phyloP scores from a whole-genome alignment of 2,329 filamentous ascomycete species.

The Neofusicoccum sp. region DNA sequence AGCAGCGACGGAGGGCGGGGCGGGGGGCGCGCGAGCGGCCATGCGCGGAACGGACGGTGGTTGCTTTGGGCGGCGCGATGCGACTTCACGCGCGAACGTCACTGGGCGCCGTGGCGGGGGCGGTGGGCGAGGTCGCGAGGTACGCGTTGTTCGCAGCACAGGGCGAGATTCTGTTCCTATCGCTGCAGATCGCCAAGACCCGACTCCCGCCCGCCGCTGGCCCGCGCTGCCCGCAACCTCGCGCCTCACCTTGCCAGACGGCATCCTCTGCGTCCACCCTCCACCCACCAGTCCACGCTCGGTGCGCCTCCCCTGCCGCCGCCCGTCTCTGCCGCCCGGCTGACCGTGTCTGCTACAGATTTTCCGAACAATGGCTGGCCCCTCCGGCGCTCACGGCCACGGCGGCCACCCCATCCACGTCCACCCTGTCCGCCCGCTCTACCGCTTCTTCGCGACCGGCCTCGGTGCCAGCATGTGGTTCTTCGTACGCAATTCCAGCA shows the following conservation, averaged over 20 bases:
- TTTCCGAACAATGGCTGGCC: slow-evolving; percentile 15
- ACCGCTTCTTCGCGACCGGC: slow-evolving; percentile 81
- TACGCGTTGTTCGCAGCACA: neutral
- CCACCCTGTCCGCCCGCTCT: slow-evolving; percentile 65
- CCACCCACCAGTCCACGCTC: neutral
- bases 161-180: slow-evolving; percentile 6
- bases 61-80: neutral
- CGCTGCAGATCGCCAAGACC: slow-evolving; percentile 9
- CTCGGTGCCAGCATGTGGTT: slow-evolving; percentile 99
- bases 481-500: slow-evolving; percentile 66
- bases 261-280: neutral
- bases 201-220: slow-evolving; percentile 4
- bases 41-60: neutral
- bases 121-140: neutral
- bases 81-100: neutral
- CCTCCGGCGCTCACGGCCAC: slow-evolving; percentile 13
- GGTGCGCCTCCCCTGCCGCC: neutral
- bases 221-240: slow-evolving; percentile 16
- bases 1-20: neutral
- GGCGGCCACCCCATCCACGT: slow-evolving; percentile 55
- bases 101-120: neutral
- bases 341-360: neutral
- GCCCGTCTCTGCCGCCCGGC: neutral
- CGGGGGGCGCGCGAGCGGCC: neutral
- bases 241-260: neutral